Evolutionary conservation across 1,139 yeast genomes (phyloP), one percentile per base, ranked within the genome.

Genomic region (Pichia sp.): DNA sequence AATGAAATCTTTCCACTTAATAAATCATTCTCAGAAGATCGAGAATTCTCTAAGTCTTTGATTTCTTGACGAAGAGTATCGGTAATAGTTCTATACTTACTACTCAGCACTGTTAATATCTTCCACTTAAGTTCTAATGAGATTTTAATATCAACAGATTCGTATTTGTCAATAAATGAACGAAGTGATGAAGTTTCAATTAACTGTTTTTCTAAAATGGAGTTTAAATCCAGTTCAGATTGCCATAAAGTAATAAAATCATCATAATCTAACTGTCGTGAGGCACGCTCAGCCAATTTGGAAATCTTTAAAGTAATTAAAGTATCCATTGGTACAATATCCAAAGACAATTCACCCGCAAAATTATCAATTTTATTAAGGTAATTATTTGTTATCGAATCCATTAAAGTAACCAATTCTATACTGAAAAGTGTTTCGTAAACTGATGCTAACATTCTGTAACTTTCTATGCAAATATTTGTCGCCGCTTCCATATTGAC

Each of bases 141-240:
- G 0, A 46, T 47, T 2, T 40, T 35, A 13, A 33, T 41, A 2
- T 40, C 43, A 18, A 49, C 41, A 15, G 54, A 54, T 31, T 63
- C 69, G 33, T 59, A 53, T 38, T 72, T 57, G 33, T 70, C 74
- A n/a, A 73, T 43, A 25, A 65, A 56, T 2, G 66, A 62, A 46
- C 74, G 71, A 20, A 72, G 54, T 38, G 68, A 66, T 35, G 74
- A 76, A 0, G 70, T 64, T 3, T 70, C 70, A 61, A 72, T 58
- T 36, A 62, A 62, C 36, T 63, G 60, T 20, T 50, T 47, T 25
- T 47, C 48, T 6, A 40, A 4, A 0, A 68, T 66, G 4, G 64
- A 6, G 6, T 38, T 33, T 6, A 42, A 19, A 7, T 36, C 33
- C 7, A 24, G 19, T 16, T 41, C 40, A 4, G 46, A 33, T 11